phyloP scores from a whole-genome alignment of 805 yeast species.

The Cyberlindnera japonica region DNA sequence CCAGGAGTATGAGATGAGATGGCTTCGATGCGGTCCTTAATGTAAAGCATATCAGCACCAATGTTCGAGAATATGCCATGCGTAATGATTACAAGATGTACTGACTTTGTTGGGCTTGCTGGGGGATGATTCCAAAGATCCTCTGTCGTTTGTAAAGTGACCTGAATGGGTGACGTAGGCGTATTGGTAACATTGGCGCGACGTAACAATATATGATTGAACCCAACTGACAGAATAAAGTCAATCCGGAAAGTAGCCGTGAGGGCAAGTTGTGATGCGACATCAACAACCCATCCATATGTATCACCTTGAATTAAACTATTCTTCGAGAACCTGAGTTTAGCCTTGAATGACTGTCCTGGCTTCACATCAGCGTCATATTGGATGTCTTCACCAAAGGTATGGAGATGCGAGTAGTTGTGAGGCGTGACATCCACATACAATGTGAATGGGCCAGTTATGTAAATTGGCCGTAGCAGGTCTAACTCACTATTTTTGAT shows the following conservation, averaged over 20 bases:
- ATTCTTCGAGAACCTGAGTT: conserved; percentile 46
- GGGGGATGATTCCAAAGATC: conserved; percentile 77
- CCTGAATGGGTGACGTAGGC: conserved; percentile 10
- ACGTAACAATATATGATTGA: conserved; percentile 31
- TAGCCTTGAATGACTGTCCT: conserved; percentile 61
- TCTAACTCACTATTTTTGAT: conserved; percentile 71
- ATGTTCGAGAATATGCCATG: conserved; percentile 92
- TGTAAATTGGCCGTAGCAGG: conserved; percentile 73
- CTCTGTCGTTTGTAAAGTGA: conserved; percentile 48
- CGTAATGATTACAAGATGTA: conserved; percentile 80
- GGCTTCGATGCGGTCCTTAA: conserved; percentile 74
- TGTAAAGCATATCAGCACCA: conserved; percentile 83
- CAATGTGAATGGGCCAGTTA: conserved; percentile 85
- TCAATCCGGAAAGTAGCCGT: conserved; percentile 63
- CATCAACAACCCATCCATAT: conserved; percentile 77
- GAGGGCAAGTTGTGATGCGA: conserved; percentile 76
- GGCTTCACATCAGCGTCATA: conserved; percentile 62
- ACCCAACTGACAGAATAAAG: conserved; percentile 59
- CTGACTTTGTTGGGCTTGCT: conserved; percentile 46
- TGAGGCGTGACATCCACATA: conserved; percentile 77
- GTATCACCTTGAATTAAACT: conserved; percentile 29
- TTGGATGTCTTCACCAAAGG: conserved; percentile 38
- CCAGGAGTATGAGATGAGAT: conserved; percentile 15
- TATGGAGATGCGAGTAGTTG: conserved; percentile 52
- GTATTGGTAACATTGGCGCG: conserved; percentile 4